Base-by-base conservation (phyloP, 192 early-diverging fungal genomes). In the Podila minutissima region DNA sequence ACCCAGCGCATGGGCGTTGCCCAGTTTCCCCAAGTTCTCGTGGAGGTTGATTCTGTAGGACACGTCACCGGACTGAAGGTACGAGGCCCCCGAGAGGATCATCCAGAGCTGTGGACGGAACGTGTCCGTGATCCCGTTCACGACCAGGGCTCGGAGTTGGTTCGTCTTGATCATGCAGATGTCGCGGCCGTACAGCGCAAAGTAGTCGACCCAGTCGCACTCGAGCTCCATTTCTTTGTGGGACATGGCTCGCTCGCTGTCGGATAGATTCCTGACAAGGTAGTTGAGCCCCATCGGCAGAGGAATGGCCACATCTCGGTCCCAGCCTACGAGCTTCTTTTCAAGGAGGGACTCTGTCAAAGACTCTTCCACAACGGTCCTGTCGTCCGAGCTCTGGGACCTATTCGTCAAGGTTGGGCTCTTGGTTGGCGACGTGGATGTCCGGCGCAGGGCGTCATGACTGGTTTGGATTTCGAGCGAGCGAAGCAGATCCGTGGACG, bases 91-190 rank as follows among this genome's bases (percentile, higher is more conserved):
- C 1, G 76, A 79, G 29, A 79, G 70, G 33, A 72, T 51, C 66
- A 72, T 79, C 76, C 76, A 79, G 2, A 79, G 60, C 32, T 79
- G 76, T 0, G 76, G 76, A n/a, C 76, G 64, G 38, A 79, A 79
- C 1, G 66, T 49, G 26, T 72, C 76, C 2, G 76, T 20, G 29
- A 79, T 38, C 4, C 76, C 76, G 3, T 59, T 20, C 8, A 63
- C 19, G 15, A 79, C 41, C 24, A 79, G 55, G 9, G 59, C 13
- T 20, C 58, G 64, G 0, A 79, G 66, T 12, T 57, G 51, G 50
- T 50, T 63, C 13, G 76, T 79, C 41, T 64, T 79, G 58, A 79
- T 79, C 76, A 79, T 79, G 51, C 76, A 72, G 35, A 41, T 37
- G 24, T 79, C 70, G 11, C 58, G 65, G 28, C 76, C 76, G 31